These are phyloP conservation scores for Macrolepiota dolichaula DNA, from an alignment of 768 basidiomycete species.

Conservation along the genomic window DNA sequence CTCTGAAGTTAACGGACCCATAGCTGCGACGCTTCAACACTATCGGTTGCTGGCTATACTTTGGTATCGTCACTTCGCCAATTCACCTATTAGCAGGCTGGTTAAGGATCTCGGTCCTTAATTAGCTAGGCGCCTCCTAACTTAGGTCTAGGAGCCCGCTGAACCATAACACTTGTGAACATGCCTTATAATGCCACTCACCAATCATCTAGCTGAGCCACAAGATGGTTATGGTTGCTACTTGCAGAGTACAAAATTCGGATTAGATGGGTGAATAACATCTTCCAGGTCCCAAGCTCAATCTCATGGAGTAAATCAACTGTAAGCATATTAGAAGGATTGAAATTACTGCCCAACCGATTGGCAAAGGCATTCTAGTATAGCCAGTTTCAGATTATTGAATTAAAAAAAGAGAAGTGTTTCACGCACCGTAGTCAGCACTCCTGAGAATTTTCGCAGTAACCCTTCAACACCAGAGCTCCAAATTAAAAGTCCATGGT, in stretches of 20 bases:
- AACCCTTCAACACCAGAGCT: not conserved
- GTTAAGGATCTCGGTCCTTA: too few relatives aligned
- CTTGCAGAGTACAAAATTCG: not conserved
- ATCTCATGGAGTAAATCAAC: conserved; percentile 34
- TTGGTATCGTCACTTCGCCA: too few relatives aligned
- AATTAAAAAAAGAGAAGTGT: not conserved
- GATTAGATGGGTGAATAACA: conserved; percentile 9
- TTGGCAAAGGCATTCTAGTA: not conserved
- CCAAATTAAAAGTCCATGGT: not conserved
- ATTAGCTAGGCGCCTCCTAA: too few relatives aligned
- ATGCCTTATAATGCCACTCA: not conserved
- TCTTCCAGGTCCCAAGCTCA: conserved; percentile 33
- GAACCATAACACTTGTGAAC: too few relatives aligned
- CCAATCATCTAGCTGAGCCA: not conserved
- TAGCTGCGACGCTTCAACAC: too few relatives aligned
- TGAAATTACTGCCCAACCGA: conserved; percentile 15
- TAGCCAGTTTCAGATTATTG: not conserved
- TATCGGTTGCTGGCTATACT: too few relatives aligned
- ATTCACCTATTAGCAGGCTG: too few relatives aligned
- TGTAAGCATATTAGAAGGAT: conserved; percentile 23
- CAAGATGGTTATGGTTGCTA: not conserved
- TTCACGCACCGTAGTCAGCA: not conserved
- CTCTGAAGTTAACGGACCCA: too few relatives aligned
- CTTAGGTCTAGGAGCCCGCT: too few relatives aligned
- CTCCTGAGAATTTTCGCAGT: not conserved